Evolutionary conservation across 495 filamentous ascomycete genomes (phyloP).

Genomic region (Lasiosphaeria hispida): DNA sequence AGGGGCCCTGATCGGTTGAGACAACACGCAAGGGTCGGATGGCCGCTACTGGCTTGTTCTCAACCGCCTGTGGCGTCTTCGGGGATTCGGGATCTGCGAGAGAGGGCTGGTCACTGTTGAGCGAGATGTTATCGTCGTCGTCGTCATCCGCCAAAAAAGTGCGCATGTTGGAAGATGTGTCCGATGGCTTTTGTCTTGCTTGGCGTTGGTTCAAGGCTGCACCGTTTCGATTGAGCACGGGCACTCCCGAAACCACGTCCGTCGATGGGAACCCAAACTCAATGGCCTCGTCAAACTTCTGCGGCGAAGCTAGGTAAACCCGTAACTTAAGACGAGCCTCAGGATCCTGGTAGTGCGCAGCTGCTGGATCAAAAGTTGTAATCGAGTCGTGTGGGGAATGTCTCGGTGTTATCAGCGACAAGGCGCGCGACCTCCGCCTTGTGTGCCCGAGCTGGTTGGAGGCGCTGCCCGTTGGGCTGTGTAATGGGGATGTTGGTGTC

Average conservation of each 20-base stretch:
- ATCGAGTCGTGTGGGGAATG: constrained; percentile 47
- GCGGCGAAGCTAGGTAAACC: constrained; percentile 84
- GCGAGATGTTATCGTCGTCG: constrained; percentile 42
- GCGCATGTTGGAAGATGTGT: constrained; percentile 38
- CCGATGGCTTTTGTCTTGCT: constrained; percentile 29
- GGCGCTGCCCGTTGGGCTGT: constrained; percentile 30
- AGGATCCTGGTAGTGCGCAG: constrained; percentile 85
- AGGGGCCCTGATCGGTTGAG: constrained; percentile 12
- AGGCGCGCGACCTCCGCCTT: constrained; percentile 47
- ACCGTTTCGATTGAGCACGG: constrained; percentile 12
- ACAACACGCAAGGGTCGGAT: constrained; percentile 35
- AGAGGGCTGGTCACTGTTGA: constrained; percentile 51
- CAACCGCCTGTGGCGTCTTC: constrained; percentile 48
- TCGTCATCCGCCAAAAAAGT: constrained; percentile 52
- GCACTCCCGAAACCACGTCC: constrained; percentile 31
- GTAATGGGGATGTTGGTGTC: constrained; percentile 31
- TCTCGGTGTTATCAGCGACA: constrained; percentile 49
- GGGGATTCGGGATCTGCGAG: constrained; percentile 54
- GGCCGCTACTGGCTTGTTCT: constrained; percentile 25
- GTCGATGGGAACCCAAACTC: constrained; percentile 87
- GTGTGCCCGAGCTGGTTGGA: constrained; percentile 28
- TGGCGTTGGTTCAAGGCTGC: constrained; percentile 20
- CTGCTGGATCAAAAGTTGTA: constrained; percentile 65
- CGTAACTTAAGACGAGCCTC: constrained; percentile 84
- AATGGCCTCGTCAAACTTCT: constrained; percentile 93